Base-by-base conservation (phyloP, 495 filamentous ascomycete species). In the Podospora pseudopauciseta region DNA sequence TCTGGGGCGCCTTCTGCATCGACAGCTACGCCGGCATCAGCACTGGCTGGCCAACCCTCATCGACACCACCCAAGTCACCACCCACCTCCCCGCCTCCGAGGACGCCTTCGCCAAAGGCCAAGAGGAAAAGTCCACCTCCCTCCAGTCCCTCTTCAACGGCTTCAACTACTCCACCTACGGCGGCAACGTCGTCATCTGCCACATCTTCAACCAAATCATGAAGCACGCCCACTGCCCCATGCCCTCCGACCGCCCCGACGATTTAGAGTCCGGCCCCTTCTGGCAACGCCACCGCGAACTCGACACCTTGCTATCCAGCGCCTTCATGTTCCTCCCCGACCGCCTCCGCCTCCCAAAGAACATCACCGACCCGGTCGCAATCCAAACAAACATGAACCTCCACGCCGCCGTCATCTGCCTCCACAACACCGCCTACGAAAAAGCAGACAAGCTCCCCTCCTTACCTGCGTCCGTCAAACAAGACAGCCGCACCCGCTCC, bases 1-100 rank as follows among this genome's bases (percentile, higher is more conserved):
- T 87, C 65, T 87, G 85, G 85, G 80, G 76, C 9, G 74, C 81
- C 1, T 86, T 84, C 59, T 78, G 78, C 26, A 79, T 86, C 27
- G 85, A 87, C 67, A 75, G 79, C 20, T 84, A 84, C 60, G 77
- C 74, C 20, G 79, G 74, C 64, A 79, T 83, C 58, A 82, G 80
- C 23, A 83, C 82, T 2, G 82, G 82, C 1, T 85, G 81, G 82
- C 80, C 83, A 6, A 74, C 73, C 30, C 63, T 84, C 27, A 79
- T 84, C 60, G 79, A 84, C 32, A 59, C 73, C 4, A 68, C 73
- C 49, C 78, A 83, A 58, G 82, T 79, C 62, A 82, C 80, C 30
- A 83, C 82, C 5, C 71, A 76, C n/a, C 70, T 85, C 18, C 83
- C 83, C 19, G 71, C 76, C 64, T 73, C 81, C 2, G 81, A 84